A percentile compares a stretch with the other conserved stretches of the same genome.
Conservation (phyloP, 306 rosid species). For the Fragaria vesca region DNA sequence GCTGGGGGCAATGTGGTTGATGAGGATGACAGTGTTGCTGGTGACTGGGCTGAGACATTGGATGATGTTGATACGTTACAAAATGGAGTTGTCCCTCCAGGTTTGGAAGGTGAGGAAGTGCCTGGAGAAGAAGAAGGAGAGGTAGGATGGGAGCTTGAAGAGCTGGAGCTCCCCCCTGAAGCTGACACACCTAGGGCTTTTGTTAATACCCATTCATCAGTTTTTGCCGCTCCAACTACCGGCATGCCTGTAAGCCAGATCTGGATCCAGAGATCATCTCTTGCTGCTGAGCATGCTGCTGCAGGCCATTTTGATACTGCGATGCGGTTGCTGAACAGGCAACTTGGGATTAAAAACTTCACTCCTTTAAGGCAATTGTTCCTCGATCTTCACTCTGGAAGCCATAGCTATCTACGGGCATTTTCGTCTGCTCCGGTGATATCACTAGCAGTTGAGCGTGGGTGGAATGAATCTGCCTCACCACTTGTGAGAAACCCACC, state of each 20-base stretch:
- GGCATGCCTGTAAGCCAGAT: conserved; percentile 93
- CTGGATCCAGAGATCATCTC: conserved; percentile 86
- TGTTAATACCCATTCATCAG: conserved; percentile 48
- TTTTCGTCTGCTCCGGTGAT: conserved; percentile 75
- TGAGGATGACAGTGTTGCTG: conserved; percentile 73
- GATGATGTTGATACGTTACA: conserved; percentile 63
- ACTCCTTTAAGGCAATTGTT: conserved; percentile 69
- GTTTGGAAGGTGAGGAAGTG: conserved; percentile 59
- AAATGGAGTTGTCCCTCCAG: conserved; percentile 62
- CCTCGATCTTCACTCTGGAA: conserved; percentile 75
- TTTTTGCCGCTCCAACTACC: conserved; percentile 78
- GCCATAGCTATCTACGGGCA: conserved; percentile 74
- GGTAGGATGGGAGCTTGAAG: conserved; percentile 86
- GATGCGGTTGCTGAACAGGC: conserved; percentile 81
- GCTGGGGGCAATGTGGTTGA: conserved; percentile 51
- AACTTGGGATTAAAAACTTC: conserved; percentile 85
- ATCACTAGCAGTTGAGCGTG: conserved; percentile 79
- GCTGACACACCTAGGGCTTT: conserved; percentile 76
- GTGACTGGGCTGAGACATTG: conserved; percentile 73
- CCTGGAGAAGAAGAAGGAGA: conserved; percentile 54
- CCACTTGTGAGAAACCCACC: conserved; percentile 84
- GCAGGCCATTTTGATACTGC: conserved; percentile 95
- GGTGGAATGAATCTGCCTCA: conserved; percentile 77
- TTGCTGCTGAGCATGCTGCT: conserved; percentile 96
- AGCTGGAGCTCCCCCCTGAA: conserved; percentile 81